Conservation (phyloP, 176 grass and related monocot species). For the Alopecurus myosuroides region DNA sequence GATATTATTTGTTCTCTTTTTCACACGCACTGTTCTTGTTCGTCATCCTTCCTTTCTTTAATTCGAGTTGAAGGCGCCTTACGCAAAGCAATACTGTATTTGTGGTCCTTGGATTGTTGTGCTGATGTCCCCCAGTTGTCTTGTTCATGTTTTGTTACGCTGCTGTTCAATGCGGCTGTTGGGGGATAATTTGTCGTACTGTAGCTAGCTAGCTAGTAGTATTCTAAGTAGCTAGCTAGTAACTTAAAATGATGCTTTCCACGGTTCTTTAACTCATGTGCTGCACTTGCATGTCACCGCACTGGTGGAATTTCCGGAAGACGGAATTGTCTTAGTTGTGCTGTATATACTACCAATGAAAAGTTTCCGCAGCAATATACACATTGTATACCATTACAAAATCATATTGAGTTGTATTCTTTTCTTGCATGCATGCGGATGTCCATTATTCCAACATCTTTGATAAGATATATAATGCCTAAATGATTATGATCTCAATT, state of each 20-base stretch:
- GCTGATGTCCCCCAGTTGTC: neutral
- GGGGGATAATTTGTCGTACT: neutral
- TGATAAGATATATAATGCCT: neutral
- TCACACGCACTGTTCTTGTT: neutral
- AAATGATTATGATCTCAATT: neutral
- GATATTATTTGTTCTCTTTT: neutral
- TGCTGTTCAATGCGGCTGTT: neutral
- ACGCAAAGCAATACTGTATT: neutral
- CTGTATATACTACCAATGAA: neutral
- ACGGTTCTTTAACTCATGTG: neutral
- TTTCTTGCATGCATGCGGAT: neutral
- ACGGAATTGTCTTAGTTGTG: neutral
- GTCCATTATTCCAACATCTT: neutral
- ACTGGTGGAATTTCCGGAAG: neutral
- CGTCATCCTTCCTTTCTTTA: neutral
- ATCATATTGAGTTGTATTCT: neutral
- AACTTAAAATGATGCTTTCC: neutral
- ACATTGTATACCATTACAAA: neutral
- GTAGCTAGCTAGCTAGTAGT: neutral
- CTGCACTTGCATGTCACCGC: neutral
- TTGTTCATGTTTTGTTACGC: neutral
- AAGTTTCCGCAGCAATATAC: neutral
- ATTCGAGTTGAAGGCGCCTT: neutral
- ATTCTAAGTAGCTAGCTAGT: constrained; percentile 15
- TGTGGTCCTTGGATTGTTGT: constrained; percentile 2